Conservation (phyloP, 179 eudicot genomes). For the Vitellaria paradoxa region DNA sequence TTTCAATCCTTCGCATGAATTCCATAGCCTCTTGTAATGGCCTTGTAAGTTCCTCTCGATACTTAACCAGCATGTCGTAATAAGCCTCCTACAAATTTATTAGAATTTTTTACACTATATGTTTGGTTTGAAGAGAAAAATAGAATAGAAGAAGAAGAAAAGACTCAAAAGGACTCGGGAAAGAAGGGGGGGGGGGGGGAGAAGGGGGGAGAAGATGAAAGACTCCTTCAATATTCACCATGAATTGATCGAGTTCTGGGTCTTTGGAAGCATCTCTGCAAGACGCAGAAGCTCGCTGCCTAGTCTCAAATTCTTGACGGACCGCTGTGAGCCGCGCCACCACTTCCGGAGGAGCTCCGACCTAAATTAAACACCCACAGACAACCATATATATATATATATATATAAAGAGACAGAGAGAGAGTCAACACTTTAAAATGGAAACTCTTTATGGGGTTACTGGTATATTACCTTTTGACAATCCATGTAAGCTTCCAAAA, state of each 20-base stretch:
- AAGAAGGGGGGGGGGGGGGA: background rate
- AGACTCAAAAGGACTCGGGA: background rate
- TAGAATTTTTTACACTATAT: background rate
- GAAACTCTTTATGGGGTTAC: background rate
- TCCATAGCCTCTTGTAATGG: conserved; percentile 97
- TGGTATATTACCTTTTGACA: conserved; percentile 53
- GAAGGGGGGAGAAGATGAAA: background rate
- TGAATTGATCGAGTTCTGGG: conserved; percentile 94
- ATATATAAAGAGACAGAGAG: background rate
- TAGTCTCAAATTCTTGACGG: conserved; percentile 63
- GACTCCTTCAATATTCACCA: conserved; percentile 33
- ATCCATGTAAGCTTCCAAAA: conserved; percentile 58
- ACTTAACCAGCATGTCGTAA: conserved; percentile 87
- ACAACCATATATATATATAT: background rate
- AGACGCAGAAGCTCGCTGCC: conserved; percentile 51
- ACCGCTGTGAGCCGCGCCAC: conserved; percentile 64
- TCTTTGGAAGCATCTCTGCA: conserved; percentile 52
- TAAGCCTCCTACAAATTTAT: conserved; percentile 67
- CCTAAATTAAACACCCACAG: conserved; percentile 28
- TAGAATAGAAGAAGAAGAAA: background rate
- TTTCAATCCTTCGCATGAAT: conserved; percentile 79
- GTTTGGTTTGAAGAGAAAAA: background rate
- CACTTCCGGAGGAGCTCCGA: conserved; percentile 92
- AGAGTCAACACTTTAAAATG: background rate
- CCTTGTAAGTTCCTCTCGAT: conserved; percentile 76